These are phyloP conservation scores for Diplodia sapinea DNA, from an alignment of 2,329 filamentous ascomycete genomes.

Conservation along the genomic window DNA sequence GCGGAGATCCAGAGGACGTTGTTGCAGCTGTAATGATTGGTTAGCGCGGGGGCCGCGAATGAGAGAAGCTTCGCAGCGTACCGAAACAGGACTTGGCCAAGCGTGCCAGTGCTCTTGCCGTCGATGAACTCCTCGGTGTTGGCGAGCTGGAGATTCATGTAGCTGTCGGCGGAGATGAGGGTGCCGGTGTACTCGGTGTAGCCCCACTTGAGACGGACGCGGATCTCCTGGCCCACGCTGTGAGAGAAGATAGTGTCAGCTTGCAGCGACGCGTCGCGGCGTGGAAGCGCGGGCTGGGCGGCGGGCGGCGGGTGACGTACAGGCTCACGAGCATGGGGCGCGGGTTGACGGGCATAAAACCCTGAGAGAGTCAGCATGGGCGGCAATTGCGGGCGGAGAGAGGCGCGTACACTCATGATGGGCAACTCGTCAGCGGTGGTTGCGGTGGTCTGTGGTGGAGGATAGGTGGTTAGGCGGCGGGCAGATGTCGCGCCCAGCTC, in stretches of 20 bases:
- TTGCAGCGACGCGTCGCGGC: background rate
- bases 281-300: background rate
- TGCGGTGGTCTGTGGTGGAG: background rate
- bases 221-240: slow-evolving; percentile 83
- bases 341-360: slow-evolving; percentile 91
- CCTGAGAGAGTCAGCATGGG: slow-evolving; percentile 14
- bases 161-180: slow-evolving; percentile 91
- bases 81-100: slow-evolving; percentile 93
- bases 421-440: background rate
- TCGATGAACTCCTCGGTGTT: slow-evolving; percentile 92
- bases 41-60: background rate
- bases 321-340: slow-evolving; percentile 94
- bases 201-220: slow-evolving; percentile 96
- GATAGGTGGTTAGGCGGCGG: slow-evolving; percentile 3
- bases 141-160: slow-evolving; percentile 97
- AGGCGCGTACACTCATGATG: slow-evolving; percentile 24
- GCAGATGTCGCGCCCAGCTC: slow-evolving; percentile 16
- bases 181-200: slow-evolving; percentile 96
- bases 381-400: background rate
- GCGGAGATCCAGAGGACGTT: slow-evolving; percentile 92
- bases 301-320: slow-evolving; percentile 57
- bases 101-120: slow-evolving; percentile 79
- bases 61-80: slow-evolving; percentile 49
- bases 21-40: slow-evolving; percentile 71
- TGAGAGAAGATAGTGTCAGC: background rate